Evolutionary conservation across 768 basidiomycete species (phyloP).

Genomic region (Infundibulicybe gibba): DNA sequence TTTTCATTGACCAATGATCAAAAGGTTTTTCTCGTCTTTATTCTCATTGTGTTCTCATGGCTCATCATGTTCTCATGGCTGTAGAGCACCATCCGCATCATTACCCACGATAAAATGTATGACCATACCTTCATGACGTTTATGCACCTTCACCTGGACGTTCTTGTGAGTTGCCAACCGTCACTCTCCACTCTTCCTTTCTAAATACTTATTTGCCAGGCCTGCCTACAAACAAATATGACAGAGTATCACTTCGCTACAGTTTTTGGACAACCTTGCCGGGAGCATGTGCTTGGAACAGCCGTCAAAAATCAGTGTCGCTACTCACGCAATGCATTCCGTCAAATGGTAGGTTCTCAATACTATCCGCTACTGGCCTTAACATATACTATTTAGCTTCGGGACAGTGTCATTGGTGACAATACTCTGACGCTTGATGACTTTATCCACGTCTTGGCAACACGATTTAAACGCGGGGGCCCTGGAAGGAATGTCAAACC

Average conservation of each 20-base stretch:
- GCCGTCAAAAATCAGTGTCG: slow-evolving; percentile 2
- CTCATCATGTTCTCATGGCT: neutral
- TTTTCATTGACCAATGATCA: slow-evolving; percentile 1
- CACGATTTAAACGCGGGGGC: slow-evolving; percentile 4
- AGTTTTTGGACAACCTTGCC: slow-evolving; percentile 1
- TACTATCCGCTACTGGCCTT: neutral
- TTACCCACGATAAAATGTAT: slow-evolving; percentile 2
- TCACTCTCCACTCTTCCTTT: too few species aligned
- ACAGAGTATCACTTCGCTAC: neutral
- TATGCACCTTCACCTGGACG: neutral
- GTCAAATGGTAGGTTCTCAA: slow-evolving; percentile 1
- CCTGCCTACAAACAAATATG: neutral
- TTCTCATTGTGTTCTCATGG: too few species aligned
- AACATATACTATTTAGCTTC: neutral
- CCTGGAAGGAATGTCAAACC: neutral
- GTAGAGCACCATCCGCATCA: neutral
- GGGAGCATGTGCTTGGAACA: neutral
- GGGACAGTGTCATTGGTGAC: neutral
- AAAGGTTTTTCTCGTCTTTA: too few species aligned
- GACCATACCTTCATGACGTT: neutral
- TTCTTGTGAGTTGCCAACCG: neutral
- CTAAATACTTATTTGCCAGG: too few species aligned
- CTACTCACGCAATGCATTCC: neutral
- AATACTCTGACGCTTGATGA: neutral
- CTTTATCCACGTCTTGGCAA: neutral